Evolutionary conservation across 225 moss, liverwort and hornwort genomes (phyloP).

Genomic region (Ulota crispa): DNA sequence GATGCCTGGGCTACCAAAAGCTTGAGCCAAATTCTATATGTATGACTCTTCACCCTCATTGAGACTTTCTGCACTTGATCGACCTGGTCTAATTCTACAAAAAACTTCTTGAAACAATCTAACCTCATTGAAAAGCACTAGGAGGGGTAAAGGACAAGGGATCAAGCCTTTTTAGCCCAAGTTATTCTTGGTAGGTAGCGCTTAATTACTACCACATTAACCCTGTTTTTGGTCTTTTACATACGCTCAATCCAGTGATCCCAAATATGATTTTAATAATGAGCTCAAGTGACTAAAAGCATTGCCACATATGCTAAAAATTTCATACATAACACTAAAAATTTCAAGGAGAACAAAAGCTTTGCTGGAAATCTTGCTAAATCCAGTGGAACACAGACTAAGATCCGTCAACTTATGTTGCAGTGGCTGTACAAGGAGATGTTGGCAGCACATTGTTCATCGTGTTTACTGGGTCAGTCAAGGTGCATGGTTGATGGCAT

Average conservation of each 20-base stretch:
- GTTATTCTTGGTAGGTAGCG: too few relatives aligned
- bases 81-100: neutral
- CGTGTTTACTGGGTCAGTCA: slow-evolving; percentile 68
- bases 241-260: neutral
- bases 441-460: slow-evolving; percentile 54
- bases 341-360: too few relatives aligned
- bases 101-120: neutral
- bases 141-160: too few relatives aligned
- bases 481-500: slow-evolving; percentile 34
- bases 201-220: too few relatives aligned
- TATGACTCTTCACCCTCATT: slow-evolving; percentile 6
- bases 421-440: slow-evolving; percentile 70
- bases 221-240: neutral
- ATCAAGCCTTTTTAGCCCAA: too few relatives aligned
- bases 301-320: too few relatives aligned
- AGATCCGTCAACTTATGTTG: slow-evolving; percentile 27
- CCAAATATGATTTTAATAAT: too few relatives aligned
- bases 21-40: slow-evolving; percentile 48
- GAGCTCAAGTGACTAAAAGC: too few relatives aligned
- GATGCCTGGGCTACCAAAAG: slow-evolving; percentile 49
- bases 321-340: too few relatives aligned
- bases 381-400: neutral
- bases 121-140: neutral
- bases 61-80: neutral
- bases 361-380: too few relatives aligned